Evolutionary conservation across 2,329 filamentous ascomycete genomes (phyloP).

Genomic region (Fusarium sp.): DNA sequence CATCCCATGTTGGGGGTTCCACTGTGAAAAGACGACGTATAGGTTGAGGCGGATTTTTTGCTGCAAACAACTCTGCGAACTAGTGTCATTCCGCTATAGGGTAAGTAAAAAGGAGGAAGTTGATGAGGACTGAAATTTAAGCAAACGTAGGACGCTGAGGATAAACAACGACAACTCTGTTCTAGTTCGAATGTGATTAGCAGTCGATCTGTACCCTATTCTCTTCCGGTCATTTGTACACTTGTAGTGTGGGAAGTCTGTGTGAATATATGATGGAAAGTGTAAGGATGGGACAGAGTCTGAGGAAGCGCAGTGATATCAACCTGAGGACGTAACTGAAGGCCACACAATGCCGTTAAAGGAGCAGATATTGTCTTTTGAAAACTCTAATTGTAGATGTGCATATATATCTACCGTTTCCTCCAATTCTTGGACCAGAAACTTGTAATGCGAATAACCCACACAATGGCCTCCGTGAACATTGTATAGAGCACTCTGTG

Average conservation of each 20-base stretch:
- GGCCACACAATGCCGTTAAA: not conserved
- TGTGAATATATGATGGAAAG: not conserved
- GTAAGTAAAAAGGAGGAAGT: not conserved
- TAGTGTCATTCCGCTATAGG: not conserved
- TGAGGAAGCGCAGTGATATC: not conserved
- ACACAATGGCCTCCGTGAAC: too few relatives aligned
- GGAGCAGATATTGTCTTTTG: not conserved
- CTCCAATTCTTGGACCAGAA: too few relatives aligned
- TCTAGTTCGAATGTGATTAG: not conserved
- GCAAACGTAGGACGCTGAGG: too few relatives aligned
- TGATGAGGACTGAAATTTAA: not conserved
- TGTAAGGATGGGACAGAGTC: accelerated
- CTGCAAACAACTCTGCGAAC: not conserved
- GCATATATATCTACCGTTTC: too few relatives aligned
- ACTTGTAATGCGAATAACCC: too few relatives aligned
- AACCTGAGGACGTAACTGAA: not conserved
- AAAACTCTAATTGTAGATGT: not conserved
- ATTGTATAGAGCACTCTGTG: not conserved
- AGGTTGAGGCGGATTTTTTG: not conserved
- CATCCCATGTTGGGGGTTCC: not conserved
- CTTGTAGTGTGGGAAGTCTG: not conserved
- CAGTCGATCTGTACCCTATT: too few relatives aligned
- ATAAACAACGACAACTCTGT: not conserved
- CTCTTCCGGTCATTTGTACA: too few relatives aligned
- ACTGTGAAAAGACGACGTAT: not conserved